Evolutionary conservation across 2,329 filamentous ascomycete species (phyloP).

Genomic region (Zymoseptoria passerinii): DNA sequence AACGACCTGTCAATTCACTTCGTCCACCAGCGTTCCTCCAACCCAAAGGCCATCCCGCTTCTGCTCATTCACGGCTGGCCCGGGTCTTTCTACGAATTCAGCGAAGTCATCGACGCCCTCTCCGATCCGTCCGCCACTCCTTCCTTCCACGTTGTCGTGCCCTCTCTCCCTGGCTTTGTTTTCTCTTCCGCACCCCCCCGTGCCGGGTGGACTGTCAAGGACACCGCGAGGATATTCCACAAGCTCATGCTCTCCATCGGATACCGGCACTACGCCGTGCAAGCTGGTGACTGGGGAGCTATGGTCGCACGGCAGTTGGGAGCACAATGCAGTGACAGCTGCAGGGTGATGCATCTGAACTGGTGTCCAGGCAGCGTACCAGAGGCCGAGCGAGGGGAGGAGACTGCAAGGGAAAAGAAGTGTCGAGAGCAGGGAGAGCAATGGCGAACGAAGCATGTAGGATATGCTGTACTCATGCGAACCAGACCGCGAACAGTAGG

Average conservation of each 20-base stretch:
- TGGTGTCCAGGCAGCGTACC: conserved; percentile 34
- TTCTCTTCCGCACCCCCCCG: conserved; percentile 34
- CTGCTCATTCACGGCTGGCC: conserved; percentile 41
- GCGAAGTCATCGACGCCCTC: conserved; percentile 32
- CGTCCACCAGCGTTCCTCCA: conserved; percentile 29
- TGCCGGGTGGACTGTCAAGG: conserved; percentile 30
- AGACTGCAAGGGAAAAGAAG: conserved; percentile 29
- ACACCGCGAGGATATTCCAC: conserved; percentile 33
- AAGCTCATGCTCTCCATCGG: conserved; percentile 35
- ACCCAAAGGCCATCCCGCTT: conserved; percentile 34
- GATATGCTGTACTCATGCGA: conserved; percentile 37
- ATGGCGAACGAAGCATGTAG: conserved; percentile 34
- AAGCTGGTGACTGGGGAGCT: conserved; percentile 37
- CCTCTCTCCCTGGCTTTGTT: conserved; percentile 49
- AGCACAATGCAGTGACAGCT: conserved; percentile 28
- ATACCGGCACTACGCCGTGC: conserved; percentile 33
- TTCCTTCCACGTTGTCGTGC: conserved; percentile 51
- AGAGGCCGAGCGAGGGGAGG: conserved; percentile 16
- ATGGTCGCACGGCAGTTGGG: conserved; percentile 35
- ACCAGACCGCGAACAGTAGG: conserved; percentile 39
- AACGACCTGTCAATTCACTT: conserved; percentile 34
- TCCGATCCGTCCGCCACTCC: conserved; percentile 7
- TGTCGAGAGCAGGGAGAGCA: conserved; percentile 29
- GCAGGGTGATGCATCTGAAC: conserved; percentile 36
- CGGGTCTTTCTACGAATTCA: conserved; percentile 39